These are phyloP conservation scores for Myxozyma neglecta DNA, from an alignment of 805 yeast species.

Conservation along the genomic window DNA sequence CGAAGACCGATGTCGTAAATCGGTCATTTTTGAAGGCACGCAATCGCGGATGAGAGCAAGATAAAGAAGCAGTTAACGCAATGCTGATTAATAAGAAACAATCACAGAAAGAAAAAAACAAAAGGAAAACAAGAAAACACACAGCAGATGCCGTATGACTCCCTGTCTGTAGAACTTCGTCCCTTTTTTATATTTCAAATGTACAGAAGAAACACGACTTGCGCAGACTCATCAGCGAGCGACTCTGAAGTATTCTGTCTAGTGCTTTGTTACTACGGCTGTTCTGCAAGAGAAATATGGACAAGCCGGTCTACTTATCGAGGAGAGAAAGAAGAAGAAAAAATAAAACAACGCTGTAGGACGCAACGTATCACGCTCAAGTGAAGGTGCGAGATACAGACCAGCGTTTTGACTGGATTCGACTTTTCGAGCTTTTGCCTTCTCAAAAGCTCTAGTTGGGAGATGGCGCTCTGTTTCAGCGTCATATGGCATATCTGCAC, in stretches of 20 bases:
- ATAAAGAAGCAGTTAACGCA: conserved; percentile 5
- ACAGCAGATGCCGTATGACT: background rate
- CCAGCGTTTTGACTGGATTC: background rate
- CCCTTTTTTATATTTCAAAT: background rate
- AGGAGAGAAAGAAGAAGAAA: background rate
- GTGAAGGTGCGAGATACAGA: background rate
- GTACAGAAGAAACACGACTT: background rate
- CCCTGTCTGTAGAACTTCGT: background rate
- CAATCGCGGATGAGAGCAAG: background rate
- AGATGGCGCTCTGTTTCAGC: background rate
- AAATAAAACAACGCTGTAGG: background rate
- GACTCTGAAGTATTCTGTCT: background rate
- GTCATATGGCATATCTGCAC: background rate
- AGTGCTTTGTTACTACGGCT: conserved; percentile 7
- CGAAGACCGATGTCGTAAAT: background rate
- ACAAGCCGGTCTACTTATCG: conserved; percentile 11
- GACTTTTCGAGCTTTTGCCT: background rate
- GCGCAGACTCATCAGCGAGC: background rate
- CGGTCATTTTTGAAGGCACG: background rate
- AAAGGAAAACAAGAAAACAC: background rate
- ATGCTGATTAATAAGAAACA: background rate
- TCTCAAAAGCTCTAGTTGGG: background rate
- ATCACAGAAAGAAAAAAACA: background rate
- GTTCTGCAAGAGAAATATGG: background rate
- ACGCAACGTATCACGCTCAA: background rate